A percentile compares a stretch with the other conserved stretches of the same genome.
phyloP scores from a whole-genome alignment of 2,329 filamentous ascomycete species.

The Trichoderma simmonsii region DNA sequence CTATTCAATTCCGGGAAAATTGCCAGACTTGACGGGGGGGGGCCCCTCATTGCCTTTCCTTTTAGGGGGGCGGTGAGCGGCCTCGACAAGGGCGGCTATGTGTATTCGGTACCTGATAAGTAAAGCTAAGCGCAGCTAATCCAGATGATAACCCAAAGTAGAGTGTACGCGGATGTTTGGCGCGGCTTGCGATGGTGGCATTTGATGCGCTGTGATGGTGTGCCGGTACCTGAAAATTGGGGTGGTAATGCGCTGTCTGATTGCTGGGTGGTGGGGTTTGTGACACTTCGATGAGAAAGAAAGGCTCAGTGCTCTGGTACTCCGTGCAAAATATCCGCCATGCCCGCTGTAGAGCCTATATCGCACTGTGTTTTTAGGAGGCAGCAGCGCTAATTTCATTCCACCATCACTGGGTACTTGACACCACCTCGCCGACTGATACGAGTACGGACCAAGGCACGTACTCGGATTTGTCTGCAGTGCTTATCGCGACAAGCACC shows the following conservation, averaged over 20 bases:
- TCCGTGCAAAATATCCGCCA: background rate
- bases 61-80: conserved; percentile 8
- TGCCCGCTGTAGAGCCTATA: fast-evolving
- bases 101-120: background rate
- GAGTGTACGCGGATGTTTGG: background rate
- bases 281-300: background rate
- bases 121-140: background rate
- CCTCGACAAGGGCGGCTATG: background rate
- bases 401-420: background rate
- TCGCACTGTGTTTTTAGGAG: background rate
- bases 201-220: background rate
- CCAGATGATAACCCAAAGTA: background rate
- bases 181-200: background rate
- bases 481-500: conserved; percentile 6
- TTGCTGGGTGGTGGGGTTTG: background rate
- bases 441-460: conserved; percentile 4
- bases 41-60: background rate
- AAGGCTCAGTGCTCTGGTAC: background rate
- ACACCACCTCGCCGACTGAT: background rate
- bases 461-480: conserved; percentile 7
- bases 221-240: conserved; percentile 8
- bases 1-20: conserved; percentile 1
- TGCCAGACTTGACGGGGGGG: background rate
- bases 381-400: background rate
- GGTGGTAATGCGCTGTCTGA: background rate